Evolutionary conservation across 139 green algal genomes (phyloP).

Genomic region (Trebouxia sp.): DNA sequence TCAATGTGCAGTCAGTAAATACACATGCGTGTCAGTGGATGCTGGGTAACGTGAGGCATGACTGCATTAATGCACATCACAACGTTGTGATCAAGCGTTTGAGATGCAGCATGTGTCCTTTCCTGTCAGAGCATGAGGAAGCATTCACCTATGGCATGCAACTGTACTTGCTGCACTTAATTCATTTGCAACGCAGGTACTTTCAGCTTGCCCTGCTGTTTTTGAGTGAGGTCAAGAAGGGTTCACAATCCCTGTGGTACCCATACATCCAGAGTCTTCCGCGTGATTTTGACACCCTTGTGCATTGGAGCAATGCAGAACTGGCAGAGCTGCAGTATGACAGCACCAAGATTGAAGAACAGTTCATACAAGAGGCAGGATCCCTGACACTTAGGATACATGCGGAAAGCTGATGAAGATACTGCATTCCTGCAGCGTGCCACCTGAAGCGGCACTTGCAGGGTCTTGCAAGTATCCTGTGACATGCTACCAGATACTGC

Average conservation of each 20-base stretch:
- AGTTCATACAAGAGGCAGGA: not conserved
- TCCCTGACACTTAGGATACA: not conserved
- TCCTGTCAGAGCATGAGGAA: too few relatives aligned
- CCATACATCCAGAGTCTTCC: not conserved
- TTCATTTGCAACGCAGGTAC: not conserved
- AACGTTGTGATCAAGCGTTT: not conserved
- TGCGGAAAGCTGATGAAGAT: too few relatives aligned
- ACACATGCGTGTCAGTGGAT: too few relatives aligned
- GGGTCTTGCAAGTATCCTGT: too few relatives aligned
- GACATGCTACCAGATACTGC: too few relatives aligned
- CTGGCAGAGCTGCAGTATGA: not conserved
- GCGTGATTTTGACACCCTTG: not conserved
- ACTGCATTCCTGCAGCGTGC: too few relatives aligned
- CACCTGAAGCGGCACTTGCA: too few relatives aligned
- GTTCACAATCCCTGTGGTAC: not conserved
- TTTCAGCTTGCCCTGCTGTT: not conserved
- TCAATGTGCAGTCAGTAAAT: too few relatives aligned
- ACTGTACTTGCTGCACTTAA: too few relatives aligned
- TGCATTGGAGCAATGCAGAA: not conserved
- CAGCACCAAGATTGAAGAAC: not conserved
- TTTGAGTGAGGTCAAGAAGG: not conserved
- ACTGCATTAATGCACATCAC: not conserved
- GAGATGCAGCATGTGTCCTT: too few relatives aligned
- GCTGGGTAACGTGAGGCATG: too few relatives aligned
- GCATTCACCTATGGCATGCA: too few relatives aligned